Evolutionary conservation across 768 basidiomycete genomes (phyloP), one percentile per base, ranked within the genome.

Genomic region (Bullera alba): DNA sequence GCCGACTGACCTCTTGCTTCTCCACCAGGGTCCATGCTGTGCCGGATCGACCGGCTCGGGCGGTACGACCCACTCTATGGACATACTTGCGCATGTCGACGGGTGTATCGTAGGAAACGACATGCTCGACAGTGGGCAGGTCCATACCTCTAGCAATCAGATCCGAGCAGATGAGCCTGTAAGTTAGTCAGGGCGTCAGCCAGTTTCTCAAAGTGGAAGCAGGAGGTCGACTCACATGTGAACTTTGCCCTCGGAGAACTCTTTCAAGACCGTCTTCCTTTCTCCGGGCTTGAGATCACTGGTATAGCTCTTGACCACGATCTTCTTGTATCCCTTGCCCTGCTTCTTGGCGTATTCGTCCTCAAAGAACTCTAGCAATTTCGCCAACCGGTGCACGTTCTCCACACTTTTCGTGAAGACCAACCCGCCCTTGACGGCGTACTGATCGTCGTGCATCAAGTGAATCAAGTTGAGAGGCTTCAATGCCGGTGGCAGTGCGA

Each of bases 71-170:
- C 7, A 92, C 93, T 46, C 95, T 84, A 72, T 99, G 95, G 10
- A 99, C 87, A 65, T 99, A 99, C 71, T 97, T 97, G 44, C 89
- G 80, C 81, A 96, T 91, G 70, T 97, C 95, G n/a, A 95, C 79
- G 7, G 95, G 92, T 2, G 82, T 83, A 68, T 99, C 95, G 70
- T 99, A 97, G 64, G 85, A 91, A 41, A 99, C 81, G 26, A 99
- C 93, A 71, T 95, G 87, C 2, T 83, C 81, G 28, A 97, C 88
- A 57, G 88, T 82, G 51, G 83, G 86, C 50, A 99, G 86, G 65
- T 97, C 93, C 53, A 96, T 90, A 10, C 95, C 95, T 50, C 95
- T 83, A 2, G 93, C 87, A 51, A 97, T 86, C 8, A 99, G 77
- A 74, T 97, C 95, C 2, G 93, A 96, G 69, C 90, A 95, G n/a